Evolutionary conservation across 495 filamentous ascomycete species (phyloP).

Genomic region (Trichocladium antarcticum): DNA sequence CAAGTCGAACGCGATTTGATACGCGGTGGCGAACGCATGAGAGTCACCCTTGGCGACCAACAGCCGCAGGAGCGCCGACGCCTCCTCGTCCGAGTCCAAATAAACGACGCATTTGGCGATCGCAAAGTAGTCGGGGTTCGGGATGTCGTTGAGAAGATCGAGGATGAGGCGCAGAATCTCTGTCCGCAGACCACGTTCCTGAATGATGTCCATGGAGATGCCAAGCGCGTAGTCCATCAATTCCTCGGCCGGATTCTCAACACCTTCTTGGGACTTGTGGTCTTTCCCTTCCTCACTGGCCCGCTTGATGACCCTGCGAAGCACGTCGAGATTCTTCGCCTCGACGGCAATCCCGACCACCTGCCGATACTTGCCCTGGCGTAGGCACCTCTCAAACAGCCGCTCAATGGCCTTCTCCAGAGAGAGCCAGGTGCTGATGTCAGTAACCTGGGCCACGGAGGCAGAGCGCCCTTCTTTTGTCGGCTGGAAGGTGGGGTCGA

Average conservation of each 20-base stretch:
- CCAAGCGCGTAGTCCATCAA: slow-evolving; percentile 92
- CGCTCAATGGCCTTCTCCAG: slow-evolving; percentile 75
- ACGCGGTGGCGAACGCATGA: slow-evolving; percentile 71
- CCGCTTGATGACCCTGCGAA: slow-evolving; percentile 73
- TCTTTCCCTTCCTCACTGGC: slow-evolving; percentile 68
- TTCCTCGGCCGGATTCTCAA: slow-evolving; percentile 64
- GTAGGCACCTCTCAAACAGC: slow-evolving; percentile 83
- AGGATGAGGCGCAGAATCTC: slow-evolving; percentile 80
- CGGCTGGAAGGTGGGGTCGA: slow-evolving; percentile 47
- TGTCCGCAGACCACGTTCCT: slow-evolving; percentile 72
- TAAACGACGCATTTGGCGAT: slow-evolving; percentile 98
- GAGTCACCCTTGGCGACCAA: slow-evolving; percentile 69
- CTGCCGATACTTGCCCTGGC: slow-evolving; percentile 79
- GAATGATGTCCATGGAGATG: slow-evolving; percentile 96
- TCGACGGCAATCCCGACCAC: slow-evolving; percentile 98
- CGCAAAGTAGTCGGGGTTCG: slow-evolving; percentile 89
- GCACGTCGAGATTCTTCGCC: slow-evolving; percentile 81
- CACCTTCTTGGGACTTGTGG: slow-evolving; percentile 37
- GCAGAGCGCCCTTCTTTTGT: slow-evolving; percentile 39
- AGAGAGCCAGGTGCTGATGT: slow-evolving; percentile 48
- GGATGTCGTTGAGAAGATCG: slow-evolving; percentile 76
- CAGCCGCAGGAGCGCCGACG: slow-evolving; percentile 72
- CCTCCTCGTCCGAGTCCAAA: slow-evolving; percentile 82
- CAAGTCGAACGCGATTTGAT: slow-evolving; percentile 95
- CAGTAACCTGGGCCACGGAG: slow-evolving; percentile 35